phyloP scores from a whole-genome alignment of 2,329 filamentous ascomycete species.

The Penicillium sp. region DNA sequence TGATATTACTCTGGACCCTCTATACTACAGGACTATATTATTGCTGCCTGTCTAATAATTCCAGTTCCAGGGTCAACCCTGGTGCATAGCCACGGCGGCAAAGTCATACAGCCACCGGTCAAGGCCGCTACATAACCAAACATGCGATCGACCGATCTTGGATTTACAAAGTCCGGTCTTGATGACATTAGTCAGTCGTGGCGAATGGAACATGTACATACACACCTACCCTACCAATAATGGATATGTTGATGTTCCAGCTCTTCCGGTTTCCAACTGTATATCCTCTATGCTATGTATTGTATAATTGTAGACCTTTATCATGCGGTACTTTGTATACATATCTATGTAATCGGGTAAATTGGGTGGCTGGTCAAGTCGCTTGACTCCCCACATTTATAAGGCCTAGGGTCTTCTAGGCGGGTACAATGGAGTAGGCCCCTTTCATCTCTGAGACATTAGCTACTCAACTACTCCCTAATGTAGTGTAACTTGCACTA shows the following conservation, averaged over 20 bases:
- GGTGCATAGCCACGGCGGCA: slow-evolving; percentile 5
- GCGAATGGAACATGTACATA: not conserved
- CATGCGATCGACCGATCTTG: not conserved
- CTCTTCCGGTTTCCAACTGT: too few relatives aligned
- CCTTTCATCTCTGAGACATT: not conserved
- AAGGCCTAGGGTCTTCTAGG: not conserved
- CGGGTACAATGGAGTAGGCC: not conserved
- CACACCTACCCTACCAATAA: not conserved
- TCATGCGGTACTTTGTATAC: too few relatives aligned
- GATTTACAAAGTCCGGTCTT: not conserved
- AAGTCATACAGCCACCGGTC: not conserved
- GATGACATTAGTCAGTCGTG: not conserved
- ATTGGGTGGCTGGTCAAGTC: not conserved
- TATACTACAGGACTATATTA: not conserved
- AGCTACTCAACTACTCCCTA: not conserved
- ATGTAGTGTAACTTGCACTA: not conserved
- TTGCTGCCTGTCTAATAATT: not conserved
- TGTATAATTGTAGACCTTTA: too few relatives aligned
- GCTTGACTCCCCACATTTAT: not conserved
- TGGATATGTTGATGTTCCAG: not conserved
- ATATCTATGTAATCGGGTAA: too few relatives aligned
- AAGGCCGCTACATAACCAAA: slow-evolving; percentile 4
- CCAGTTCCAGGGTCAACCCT: not conserved
- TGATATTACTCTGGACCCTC: not conserved
- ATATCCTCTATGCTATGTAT: too few relatives aligned